Evolutionary conservation across 2,329 filamentous ascomycete species (phyloP), one percentile per base, ranked within the genome.

Genomic region (Aspergillus sp.): DNA sequence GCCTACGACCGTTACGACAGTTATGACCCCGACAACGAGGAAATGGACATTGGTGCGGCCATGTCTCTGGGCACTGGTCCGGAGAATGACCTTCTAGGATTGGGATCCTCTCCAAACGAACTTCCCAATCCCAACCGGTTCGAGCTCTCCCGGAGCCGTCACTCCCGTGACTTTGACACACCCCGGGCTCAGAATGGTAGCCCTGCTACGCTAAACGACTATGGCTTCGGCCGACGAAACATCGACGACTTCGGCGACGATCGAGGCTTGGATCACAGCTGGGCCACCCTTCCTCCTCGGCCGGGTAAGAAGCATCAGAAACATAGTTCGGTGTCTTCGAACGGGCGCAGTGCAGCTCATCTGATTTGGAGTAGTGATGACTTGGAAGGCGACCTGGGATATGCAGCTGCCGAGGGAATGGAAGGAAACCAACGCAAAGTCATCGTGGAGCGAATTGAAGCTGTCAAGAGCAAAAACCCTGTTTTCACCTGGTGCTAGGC

Each of bases 401-500:
- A 96, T 77, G 92, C 93, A 11, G 94, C 93, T 1, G 95, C 95
- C 0, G 91, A 94, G 74, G 95, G 92, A 26, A 92, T 96, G 86
- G 95, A 98, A 76, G 91, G 91, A 12, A 91, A 92, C 70, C 88
- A 90, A 73, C 86, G 93, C 69, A 96, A 95, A 77, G 95, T 99
- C 52, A 98, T 99, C 81, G 93, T 99, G 52, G 95, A 99, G 81
- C 84, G 95, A 63, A 79, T 99, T 59, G 95, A 99, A 81, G 90
- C 94, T 61, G 95, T 99, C 63, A 98, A 98, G 83, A 91, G 88
- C 72, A 90, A 90, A 74, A 96, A 96, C 73, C 95, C 95, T 2
- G 92, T 99, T 32, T 99, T 99, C 77, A 96, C 91, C 49, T 99
- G 95, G 91, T 99, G 95, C 81, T 98, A 80, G 52, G 49, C 29